These are phyloP conservation scores for Salmacisia buchloeana DNA, from an alignment of 1,284 basidiomycete species.

Conservation along the genomic window DNA sequence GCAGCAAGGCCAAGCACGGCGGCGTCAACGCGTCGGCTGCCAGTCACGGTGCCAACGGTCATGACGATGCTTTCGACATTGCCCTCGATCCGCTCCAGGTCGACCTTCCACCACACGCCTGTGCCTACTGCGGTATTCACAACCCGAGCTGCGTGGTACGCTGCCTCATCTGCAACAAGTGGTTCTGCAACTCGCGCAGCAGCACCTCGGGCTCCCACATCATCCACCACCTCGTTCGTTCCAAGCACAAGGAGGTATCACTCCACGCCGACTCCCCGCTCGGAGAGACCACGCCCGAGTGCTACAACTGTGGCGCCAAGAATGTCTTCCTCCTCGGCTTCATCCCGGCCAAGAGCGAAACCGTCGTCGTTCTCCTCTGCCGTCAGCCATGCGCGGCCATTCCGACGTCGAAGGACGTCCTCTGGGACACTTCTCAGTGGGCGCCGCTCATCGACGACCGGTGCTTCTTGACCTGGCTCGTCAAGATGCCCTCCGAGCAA, in stretches of 20 bases:
- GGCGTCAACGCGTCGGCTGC: background rate
- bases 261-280: constrained; percentile 90
- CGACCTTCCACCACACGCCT: constrained; percentile 59
- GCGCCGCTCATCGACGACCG: constrained; percentile 97
- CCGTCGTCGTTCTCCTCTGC: constrained; percentile 95
- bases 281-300: constrained; percentile 92
- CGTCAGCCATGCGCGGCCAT: constrained; percentile 98
- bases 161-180: constrained; percentile 90
- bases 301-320: constrained; percentile 98
- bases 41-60: background rate
- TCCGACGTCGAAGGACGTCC: constrained; percentile 80
- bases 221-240: constrained; percentile 95
- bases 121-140: constrained; percentile 89
- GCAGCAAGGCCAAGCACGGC: background rate
- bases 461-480: constrained; percentile 95
- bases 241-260: constrained; percentile 98
- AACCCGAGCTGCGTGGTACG: constrained; percentile 95
- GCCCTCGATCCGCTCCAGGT: constrained; percentile 18
- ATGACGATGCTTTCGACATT: constrained; percentile 18
- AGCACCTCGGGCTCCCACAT: constrained; percentile 92
- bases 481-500: constrained; percentile 90
- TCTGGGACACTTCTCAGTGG: constrained; percentile 97
- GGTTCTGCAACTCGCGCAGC: constrained; percentile 97
- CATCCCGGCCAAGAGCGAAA: constrained; percentile 97
- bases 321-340: constrained; percentile 99